Evolutionary conservation across 2,329 filamentous ascomycete species (phyloP), one percentile per base, ranked within the genome.

Genomic region (Paecilomyces sp.): DNA sequence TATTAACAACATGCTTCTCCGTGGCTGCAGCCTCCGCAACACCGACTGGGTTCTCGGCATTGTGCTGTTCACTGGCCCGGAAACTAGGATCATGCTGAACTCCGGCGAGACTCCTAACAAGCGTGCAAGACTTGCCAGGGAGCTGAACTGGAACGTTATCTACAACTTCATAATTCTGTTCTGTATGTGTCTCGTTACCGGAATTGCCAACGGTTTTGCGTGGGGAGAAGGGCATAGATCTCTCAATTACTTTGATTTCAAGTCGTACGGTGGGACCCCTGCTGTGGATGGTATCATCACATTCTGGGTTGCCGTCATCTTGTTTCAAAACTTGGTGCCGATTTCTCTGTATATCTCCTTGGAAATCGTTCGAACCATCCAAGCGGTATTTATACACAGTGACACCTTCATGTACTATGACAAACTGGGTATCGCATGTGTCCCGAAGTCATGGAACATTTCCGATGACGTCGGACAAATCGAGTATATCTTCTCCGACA

Each of bases 11-110:
- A 76, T 97, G 64, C 84, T 99, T 31, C 85, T 99, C 53, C 89
- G 94, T 80, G 94, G 94, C 58, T 96, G 92, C 77, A 95, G 92
- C 67, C 77, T 99, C 55, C 87, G 92, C 65, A 99, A 97, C 74
- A 99, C 94, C 0, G 92, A 97, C 70, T 99, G 94, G 94, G 83
- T 92, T 58, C 83, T 99, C 5, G 94, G 92, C 57, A 84, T 99
- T 2, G 93, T 97, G 56, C 81, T 96, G 18, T 99, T 96, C 76
- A 97, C 94, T 13, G 94, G 94, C 34, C 87, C 92, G 70, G 93
- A 99, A 73, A 96, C 93, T 34, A 99, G 97, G 79, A 97, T 97
- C 73, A 99, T 99, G 94, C 89, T 97, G 79, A 99, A 99, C 72
- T 90, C 94, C 30, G 94, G 94, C 61, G 88, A 93, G 63, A 99